Evolutionary conservation across 2,329 filamentous ascomycete species (phyloP), one percentile per base, ranked within the genome.

Genomic region (Geosmithia putterillii): DNA sequence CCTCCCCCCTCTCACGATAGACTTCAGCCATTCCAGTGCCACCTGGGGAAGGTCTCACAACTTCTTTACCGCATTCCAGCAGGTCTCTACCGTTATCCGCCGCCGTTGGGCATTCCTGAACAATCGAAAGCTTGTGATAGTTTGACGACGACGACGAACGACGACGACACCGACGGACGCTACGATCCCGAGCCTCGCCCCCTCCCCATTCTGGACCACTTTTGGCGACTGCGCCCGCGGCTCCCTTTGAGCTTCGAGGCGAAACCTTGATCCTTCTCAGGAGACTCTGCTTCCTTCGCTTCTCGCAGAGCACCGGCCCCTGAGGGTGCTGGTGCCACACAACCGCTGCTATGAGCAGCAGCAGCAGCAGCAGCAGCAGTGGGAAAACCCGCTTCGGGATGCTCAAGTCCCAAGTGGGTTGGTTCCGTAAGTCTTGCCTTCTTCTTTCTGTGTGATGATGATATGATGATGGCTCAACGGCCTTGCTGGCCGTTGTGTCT

Each of bases 361-460:
- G 45, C 22, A 46, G 41, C 20, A 43, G 41, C 21, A 40, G 38
- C 23, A 46, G 46, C 32, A 40, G 42, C 41, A 45, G 44, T 40
- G 39, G 39, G 20, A 45, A 42, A 23, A 34, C 23, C 7, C 18
- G 42, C 20, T 46, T 44, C 40, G 42, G 42, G 37, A 58, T 57
- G 53, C 55, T 58, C 47, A 61, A 53, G 50, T 65, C 72, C 45
- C 65, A 66, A 50, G 52, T 70, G 48, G 69, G 69, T 50, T 73
- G 69, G 69, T 66, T 69, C 54, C 62, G 68, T 71, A 54, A 55
- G 68, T 69, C 7, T 9, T 38, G 19, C 19, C 17, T 9, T 38
- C 20, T 23, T 6, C 20, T 17, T 19, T 25, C 7, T 25, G 7
- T 10, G 6, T 25, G 7, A 7, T 25, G 10, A 25, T n/a, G n/a